Evolutionary conservation across 2,329 filamentous ascomycete species (phyloP).

Genomic region (Pseudogymnoascus sp.): DNA sequence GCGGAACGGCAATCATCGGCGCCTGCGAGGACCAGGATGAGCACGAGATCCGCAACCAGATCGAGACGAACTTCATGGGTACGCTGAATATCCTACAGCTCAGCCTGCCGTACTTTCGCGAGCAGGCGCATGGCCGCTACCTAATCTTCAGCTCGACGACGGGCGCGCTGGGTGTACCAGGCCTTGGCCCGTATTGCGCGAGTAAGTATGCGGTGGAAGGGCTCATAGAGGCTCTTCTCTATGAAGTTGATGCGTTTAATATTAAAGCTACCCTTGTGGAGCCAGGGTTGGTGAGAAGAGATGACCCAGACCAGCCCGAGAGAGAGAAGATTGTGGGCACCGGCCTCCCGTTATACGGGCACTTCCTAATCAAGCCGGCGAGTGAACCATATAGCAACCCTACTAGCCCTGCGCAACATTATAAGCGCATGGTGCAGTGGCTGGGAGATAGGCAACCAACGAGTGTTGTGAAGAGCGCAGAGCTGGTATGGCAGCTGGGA

Average conservation of each 20-base stretch:
- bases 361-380: slow-evolving; percentile 83
- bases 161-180: slow-evolving; percentile 87
- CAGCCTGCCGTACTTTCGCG: slow-evolving; percentile 79
- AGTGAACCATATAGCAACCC: slow-evolving; percentile 73
- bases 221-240: slow-evolving; percentile 91
- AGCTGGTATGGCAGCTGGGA: slow-evolving; percentile 88
- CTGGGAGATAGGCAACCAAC: slow-evolving; percentile 86
- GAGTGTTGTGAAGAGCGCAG: slow-evolving; percentile 84
- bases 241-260: slow-evolving; percentile 86
- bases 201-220: slow-evolving; percentile 97
- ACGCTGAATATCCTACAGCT: slow-evolving; percentile 88
- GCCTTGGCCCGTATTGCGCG: slow-evolving; percentile 87
- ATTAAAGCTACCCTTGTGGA: slow-evolving; percentile 92
- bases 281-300: slow-evolving; percentile 77
- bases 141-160: slow-evolving; percentile 91
- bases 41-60: slow-evolving; percentile 88
- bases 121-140: slow-evolving; percentile 70
- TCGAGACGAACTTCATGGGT: slow-evolving; percentile 96
- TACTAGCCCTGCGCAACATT: slow-evolving; percentile 79
- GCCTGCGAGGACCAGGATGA: slow-evolving; percentile 96
- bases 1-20: slow-evolving; percentile 90
- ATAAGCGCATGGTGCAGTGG: slow-evolving; percentile 89
- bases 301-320: slow-evolving; percentile 59
- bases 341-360: slow-evolving; percentile 70
- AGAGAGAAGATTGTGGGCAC: slow-evolving; percentile 7